phyloP scores from a whole-genome alignment of 805 yeast genomes.

The Ogataea neopini region DNA sequence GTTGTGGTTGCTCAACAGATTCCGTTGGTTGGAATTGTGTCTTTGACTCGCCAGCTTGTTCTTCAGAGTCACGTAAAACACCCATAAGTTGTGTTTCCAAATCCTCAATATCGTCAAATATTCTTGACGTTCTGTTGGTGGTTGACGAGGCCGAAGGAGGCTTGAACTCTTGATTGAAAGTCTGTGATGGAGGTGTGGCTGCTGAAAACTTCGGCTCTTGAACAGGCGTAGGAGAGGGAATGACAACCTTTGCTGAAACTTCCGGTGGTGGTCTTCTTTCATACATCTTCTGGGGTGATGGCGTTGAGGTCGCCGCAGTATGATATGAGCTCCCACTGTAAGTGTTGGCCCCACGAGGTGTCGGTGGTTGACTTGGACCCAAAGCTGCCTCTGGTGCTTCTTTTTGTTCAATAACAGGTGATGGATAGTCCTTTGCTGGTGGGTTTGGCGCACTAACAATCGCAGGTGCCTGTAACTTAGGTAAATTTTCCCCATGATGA shows the following conservation, averaged over 20 bases:
- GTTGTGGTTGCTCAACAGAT: too few species aligned
- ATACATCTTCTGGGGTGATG: constrained; percentile 10
- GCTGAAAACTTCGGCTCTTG: not conserved
- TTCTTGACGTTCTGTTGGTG: constrained; percentile 25
- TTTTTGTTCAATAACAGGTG: not conserved
- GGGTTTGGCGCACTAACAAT: not conserved
- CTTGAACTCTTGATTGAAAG: not conserved
- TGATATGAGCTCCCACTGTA: constrained; percentile 12
- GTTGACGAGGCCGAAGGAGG: not conserved
- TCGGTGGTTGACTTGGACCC: constrained; percentile 1
- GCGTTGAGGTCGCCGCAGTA: constrained; percentile 10
- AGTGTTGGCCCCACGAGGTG: constrained; percentile 7
- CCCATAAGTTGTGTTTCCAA: constrained; percentile 30
- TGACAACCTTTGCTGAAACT: not conserved
- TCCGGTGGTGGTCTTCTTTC: constrained; percentile 11
- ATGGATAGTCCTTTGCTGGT: not conserved
- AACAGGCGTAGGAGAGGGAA: constrained; percentile 3
- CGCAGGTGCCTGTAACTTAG: not conserved
- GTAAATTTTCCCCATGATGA: not conserved
- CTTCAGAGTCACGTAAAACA: constrained; percentile 18
- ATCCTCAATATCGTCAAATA: constrained; percentile 30
- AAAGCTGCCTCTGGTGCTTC: not conserved
- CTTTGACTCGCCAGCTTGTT: not conserved
- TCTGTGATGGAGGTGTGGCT: not conserved
- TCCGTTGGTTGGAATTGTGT: too few species aligned